Evolutionary conservation across 2,329 filamentous ascomycete species (phyloP), one percentile per base, ranked within the genome.

Genomic region (Fusarium anthophilum): DNA sequence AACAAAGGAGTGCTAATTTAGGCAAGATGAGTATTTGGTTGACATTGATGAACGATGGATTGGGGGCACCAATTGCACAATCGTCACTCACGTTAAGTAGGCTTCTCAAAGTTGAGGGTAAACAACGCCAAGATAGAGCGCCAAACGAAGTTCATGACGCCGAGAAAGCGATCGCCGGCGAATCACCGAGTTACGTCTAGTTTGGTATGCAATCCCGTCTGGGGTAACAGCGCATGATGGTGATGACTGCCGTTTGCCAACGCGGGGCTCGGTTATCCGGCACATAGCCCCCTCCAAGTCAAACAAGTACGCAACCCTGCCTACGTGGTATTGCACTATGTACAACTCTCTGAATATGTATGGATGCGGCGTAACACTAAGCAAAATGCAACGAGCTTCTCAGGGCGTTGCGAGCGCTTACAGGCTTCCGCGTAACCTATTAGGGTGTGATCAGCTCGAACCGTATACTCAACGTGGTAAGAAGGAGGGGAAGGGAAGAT

Each of bases 201-300:
- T 53, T 63, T 45, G 35, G 38, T 59, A 63, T 54, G 61, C 45
- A 30, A 32, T 15, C 18, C 76, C 73, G 72, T 47, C 35, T 53
- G 24, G 50, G 41, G 76, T 75, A 18, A 48, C 62, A 71, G 28
- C 15, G 45, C 43, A 56, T 48, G 28, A 57, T 43, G 53, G 51
- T 32, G 63, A 54, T 54, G 57, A 66, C 32, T 72, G 56, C 69
- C 48, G 65, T 38, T 57, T 60, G 28, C 30, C n/a, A 55, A 32
- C 58, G 66, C 69, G 74, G 70, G 75, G 66, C 20, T 59, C 64
- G 73, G 69, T 56, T 70, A 58, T 50, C n/a, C 73, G 76, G 68
- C 70, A 76, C 67, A 63, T 61, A 50, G 57, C n/a, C 57, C 35
- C 50, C 44, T 57, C 47, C 45, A 57, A 41, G 26, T 43, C n/a